Evolutionary conservation across 805 yeast species (phyloP).

Genomic region (Kazachstania viticola): DNA sequence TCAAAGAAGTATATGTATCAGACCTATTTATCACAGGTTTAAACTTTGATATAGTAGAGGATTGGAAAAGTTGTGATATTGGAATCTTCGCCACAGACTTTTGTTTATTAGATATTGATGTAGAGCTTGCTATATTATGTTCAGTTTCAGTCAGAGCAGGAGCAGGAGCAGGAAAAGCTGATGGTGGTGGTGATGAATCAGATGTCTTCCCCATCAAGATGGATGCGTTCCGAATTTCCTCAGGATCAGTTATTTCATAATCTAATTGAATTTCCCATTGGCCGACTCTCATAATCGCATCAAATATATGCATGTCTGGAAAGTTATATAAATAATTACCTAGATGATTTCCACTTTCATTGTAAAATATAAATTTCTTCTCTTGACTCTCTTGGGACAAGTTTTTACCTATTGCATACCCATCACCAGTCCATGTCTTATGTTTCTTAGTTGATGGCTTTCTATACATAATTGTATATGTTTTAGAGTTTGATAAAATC

Average conservation of each 20-base stretch:
- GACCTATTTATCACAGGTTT: constrained; percentile 8
- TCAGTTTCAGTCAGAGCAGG: not conserved
- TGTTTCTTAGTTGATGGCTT: constrained; percentile 66
- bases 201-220: constrained; percentile 4
- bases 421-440: constrained; percentile 95
- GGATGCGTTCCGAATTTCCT: constrained; percentile 11
- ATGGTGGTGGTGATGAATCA: too few relatives aligned
- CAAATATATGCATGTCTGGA: constrained; percentile 20
- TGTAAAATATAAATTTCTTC: constrained; percentile 16
- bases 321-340: constrained; percentile 16
- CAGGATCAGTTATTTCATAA: constrained; percentile 27
- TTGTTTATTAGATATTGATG: not conserved
- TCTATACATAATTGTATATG: constrained; percentile 46
- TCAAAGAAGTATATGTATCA: constrained; percentile 4
- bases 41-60: constrained; percentile 8
- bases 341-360: constrained; percentile 19
- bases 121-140: not conserved
- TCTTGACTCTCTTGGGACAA: too few relatives aligned
- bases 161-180: too few relatives aligned
- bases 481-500: constrained; percentile 1
- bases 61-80: constrained; percentile 7
- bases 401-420: constrained; percentile 30
- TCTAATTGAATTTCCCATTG: constrained; percentile 53
- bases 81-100: constrained; percentile 3
- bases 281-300: constrained; percentile 40